Evolutionary conservation across 2,329 filamentous ascomycete species (phyloP).

Genomic region (Paecilomyces dactylethromorphus): DNA sequence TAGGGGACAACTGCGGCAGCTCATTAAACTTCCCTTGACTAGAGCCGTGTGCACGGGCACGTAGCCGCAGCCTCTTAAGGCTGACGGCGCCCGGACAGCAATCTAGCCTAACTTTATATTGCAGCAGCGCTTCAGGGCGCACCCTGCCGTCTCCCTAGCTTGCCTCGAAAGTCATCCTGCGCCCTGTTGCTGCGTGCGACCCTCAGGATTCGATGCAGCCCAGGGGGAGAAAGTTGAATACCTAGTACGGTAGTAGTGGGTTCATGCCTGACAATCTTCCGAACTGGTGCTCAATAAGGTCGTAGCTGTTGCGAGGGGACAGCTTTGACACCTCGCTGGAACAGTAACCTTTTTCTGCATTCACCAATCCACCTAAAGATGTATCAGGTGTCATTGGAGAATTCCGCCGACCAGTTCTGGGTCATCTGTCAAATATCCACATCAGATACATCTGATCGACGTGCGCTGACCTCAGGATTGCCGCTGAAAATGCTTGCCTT

Average conservation of each 20-base stretch:
- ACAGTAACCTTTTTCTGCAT: neutral
- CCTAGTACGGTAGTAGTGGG: neutral
- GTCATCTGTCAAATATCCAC: neutral
- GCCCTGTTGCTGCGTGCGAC: neutral
- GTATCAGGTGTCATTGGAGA: neutral
- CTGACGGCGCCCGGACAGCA: slow-evolving; percentile 18
- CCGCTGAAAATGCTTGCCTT: neutral
- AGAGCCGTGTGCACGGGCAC: slow-evolving; percentile 10
- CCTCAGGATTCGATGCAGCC: neutral
- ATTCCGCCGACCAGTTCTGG: neutral
- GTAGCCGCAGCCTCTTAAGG: slow-evolving; percentile 27
- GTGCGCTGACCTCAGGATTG: neutral
- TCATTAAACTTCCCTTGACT: neutral
- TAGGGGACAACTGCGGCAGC: neutral
- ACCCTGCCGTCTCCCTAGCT: neutral
- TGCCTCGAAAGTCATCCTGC: neutral
- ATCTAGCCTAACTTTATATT: slow-evolving; percentile 1
- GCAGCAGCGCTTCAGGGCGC: neutral
- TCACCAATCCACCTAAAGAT: neutral
- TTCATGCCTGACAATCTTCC: neutral
- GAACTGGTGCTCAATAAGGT: neutral
- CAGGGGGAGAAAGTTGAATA: neutral
- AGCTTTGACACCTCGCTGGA: neutral
- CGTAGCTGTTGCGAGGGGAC: neutral
- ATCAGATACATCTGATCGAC: neutral